phyloP scores from a whole-genome alignment of 768 basidiomycete genomes.

The Mycena kentingensis region DNA sequence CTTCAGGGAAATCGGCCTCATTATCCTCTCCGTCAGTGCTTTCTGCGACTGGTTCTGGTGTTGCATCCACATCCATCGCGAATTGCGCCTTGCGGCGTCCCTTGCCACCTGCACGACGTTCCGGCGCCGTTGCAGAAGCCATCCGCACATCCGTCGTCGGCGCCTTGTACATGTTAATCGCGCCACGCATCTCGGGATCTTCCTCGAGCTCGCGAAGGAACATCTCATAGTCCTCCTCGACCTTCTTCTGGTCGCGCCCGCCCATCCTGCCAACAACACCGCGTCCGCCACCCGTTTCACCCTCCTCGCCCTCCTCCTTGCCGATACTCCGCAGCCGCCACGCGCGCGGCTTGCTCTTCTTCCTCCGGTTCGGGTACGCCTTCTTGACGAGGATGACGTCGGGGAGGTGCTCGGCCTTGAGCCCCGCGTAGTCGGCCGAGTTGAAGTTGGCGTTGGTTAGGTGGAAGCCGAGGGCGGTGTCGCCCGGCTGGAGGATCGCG shows the following conservation, averaged over 20 bases:
- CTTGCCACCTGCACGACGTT: constrained; percentile 36
- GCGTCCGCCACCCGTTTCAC: constrained; percentile 71
- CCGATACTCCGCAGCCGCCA: constrained; percentile 94
- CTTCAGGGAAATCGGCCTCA: constrained; percentile 87
- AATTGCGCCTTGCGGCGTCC: constrained; percentile 45
- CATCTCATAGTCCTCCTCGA: constrained; percentile 95
- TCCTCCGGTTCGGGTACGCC: constrained; percentile 89
- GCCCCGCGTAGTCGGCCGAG: constrained; percentile 76
- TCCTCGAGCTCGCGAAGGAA: constrained; percentile 95
- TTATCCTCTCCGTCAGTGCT: constrained; percentile 56
- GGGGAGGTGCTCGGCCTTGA: constrained; percentile 70
- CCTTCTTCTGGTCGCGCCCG: constrained; percentile 87
- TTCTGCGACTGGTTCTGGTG: constrained; percentile 27
- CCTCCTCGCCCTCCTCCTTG: constrained; percentile 87
- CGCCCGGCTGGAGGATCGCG: constrained; percentile 87
- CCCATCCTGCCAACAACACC: constrained; percentile 92
- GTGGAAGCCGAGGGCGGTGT: constrained; percentile 89
- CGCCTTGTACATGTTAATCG: constrained; percentile 86
- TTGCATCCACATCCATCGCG: constrained; percentile 70
- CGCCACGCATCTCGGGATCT: constrained; percentile 85
- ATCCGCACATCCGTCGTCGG: constrained; percentile 49
- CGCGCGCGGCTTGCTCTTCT: constrained; percentile 81
- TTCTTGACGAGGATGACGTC: constrained; percentile 95
- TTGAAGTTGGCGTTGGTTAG: constrained; percentile 92
- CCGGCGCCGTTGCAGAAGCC: constrained; percentile 47